A percentile compares a stretch with the other conserved stretches of the same genome.
Evolutionary conservation across 2,329 filamentous ascomycete genomes (phyloP).

Genomic region (Colletotrichum filicis): DNA sequence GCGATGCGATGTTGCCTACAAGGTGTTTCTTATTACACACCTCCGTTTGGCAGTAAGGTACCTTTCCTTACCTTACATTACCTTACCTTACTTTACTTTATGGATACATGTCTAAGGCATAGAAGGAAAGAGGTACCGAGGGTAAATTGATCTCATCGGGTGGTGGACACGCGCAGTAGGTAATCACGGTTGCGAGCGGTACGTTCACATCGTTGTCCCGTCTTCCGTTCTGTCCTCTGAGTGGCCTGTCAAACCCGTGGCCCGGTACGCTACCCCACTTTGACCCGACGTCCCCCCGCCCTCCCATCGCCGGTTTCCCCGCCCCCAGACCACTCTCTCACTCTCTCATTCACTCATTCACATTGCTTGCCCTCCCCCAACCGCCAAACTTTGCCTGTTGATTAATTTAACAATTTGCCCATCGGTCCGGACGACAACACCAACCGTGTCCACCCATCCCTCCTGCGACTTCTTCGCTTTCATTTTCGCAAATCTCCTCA

Average conservation of each 20-base stretch:
- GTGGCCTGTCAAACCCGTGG: not conserved
- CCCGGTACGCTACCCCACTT: not conserved
- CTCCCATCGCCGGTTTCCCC: conserved; percentile 1
- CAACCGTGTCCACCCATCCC: not conserved
- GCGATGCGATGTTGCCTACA: not conserved
- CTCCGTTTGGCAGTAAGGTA: not conserved
- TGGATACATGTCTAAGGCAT: not conserved
- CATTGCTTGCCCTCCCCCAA: not conserved
- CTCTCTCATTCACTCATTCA: not conserved
- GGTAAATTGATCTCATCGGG: not conserved
- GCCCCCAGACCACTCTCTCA: not conserved
- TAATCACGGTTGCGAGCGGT: not conserved
- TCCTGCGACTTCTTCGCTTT: not conserved
- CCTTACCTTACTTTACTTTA: too few species aligned
- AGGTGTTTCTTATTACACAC: not conserved
- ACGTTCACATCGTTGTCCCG: not conserved
- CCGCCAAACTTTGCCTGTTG: not conserved
- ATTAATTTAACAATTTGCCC: conserved; percentile 10
- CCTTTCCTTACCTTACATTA: too few species aligned
- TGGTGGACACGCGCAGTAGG: not conserved
- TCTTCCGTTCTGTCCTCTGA: not conserved
- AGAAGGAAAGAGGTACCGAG: not conserved
- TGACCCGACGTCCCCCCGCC: not conserved
- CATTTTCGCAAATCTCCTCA: not conserved
- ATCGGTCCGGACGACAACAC: not conserved